phyloP scores from a whole-genome alignment of 1,284 basidiomycete genomes.

The Heterobasidion irregulare region DNA sequence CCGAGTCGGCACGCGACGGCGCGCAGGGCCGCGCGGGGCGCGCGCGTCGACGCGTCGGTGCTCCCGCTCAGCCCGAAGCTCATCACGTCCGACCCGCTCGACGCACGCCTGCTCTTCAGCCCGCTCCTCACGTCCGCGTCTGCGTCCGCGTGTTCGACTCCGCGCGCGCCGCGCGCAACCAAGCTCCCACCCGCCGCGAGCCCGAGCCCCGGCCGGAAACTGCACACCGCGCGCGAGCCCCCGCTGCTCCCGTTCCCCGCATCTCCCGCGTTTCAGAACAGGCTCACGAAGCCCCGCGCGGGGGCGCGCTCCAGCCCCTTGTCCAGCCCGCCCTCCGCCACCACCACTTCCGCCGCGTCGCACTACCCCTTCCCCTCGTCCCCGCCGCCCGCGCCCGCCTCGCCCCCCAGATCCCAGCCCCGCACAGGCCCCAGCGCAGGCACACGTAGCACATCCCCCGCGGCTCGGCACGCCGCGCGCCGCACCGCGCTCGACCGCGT shows the following conservation, averaged over 20 bases:
- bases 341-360: background rate
- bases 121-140: background rate
- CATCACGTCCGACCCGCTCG: constrained; percentile 24
- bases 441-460: constrained; percentile 13
- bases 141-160: background rate
- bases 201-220: constrained; percentile 11
- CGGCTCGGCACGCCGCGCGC: constrained; percentile 18
- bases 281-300: background rate
- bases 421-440: too few relatives aligned
- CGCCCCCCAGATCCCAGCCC: too few relatives aligned
- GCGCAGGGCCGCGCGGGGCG: constrained; percentile 10
- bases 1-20: constrained; percentile 10
- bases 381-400: too few relatives aligned
- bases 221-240: constrained; percentile 13
- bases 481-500: constrained; percentile 21
- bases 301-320: background rate
- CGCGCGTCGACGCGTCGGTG: constrained; percentile 19
- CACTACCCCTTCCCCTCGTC: too few relatives aligned
- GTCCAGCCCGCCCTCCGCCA: background rate
- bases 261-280: constrained; percentile 3
- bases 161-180: background rate
- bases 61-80: constrained; percentile 24
- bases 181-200: background rate
- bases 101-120: constrained; percentile 25
- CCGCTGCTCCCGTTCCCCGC: constrained; percentile 20